Evolutionary conservation across 2,329 filamentous ascomycete genomes (phyloP).

Genomic region (Cytospora paraplurivora): DNA sequence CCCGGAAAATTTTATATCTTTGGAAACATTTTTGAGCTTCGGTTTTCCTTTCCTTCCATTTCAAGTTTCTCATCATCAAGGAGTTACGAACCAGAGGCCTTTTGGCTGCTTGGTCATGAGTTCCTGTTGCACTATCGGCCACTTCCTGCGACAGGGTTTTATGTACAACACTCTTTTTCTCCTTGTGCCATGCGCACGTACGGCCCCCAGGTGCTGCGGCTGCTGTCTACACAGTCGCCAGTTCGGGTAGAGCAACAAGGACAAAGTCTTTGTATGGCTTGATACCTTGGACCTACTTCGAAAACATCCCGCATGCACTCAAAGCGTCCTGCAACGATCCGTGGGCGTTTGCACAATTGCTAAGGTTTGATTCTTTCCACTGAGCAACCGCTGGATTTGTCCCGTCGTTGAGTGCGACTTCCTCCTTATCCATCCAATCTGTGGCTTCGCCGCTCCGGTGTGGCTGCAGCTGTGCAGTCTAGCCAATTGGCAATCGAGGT

Average conservation of each 20-base stretch:
- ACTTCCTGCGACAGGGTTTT: not conserved
- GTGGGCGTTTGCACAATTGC: not conserved
- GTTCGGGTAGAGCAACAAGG: not conserved
- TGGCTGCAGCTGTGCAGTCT: constrained; percentile 5
- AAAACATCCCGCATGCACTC: not conserved
- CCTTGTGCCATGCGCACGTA: not conserved
- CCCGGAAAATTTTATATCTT: constrained; percentile 24
- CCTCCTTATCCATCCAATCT: not conserved
- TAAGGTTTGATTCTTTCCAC: not conserved
- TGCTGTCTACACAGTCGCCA: not conserved
- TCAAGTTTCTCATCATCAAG: constrained; percentile 1
- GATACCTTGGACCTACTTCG: not conserved
- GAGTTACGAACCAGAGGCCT: not conserved
- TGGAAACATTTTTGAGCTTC: constrained; percentile 5
- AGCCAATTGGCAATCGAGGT: constrained; percentile 4
- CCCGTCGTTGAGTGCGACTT: not conserved
- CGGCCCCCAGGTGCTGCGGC: not conserved
- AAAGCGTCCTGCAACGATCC: not conserved
- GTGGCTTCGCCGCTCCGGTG: not conserved
- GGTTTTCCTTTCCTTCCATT: not conserved
- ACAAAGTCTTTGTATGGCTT: not conserved
- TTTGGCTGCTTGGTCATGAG: not conserved
- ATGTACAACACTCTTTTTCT: not conserved
- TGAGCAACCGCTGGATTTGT: not conserved
- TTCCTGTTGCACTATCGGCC: not conserved